Percentiles rank a stretch among this genome's conserved stretches.
Evolutionary conservation across 768 basidiomycete genomes (phyloP).

Genomic region (Candolleomyces efflorescens): DNA sequence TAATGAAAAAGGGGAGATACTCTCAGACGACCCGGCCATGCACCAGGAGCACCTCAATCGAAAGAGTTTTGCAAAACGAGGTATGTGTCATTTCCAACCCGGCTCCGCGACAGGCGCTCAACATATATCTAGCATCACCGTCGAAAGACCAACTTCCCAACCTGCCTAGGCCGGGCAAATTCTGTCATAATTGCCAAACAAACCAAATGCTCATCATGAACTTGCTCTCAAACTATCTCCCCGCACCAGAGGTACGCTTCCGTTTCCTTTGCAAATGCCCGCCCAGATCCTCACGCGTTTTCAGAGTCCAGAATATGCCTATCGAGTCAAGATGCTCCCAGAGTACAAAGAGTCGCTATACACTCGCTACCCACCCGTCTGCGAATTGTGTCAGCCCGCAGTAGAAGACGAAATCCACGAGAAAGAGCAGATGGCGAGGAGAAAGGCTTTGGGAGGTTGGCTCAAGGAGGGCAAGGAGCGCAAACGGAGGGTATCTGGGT

Average conservation of each 20-base stretch:
- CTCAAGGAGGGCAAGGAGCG: slow-evolving; percentile 60
- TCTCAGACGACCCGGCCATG: slow-evolving; percentile 88
- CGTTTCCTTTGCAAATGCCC: not conserved
- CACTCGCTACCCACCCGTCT: slow-evolving; percentile 84
- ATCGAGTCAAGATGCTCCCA: slow-evolving; percentile 58
- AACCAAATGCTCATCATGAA: slow-evolving; percentile 88
- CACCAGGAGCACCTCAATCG: slow-evolving; percentile 72
- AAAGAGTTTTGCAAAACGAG: slow-evolving; percentile 66
- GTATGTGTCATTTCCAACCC: slow-evolving; percentile 30
- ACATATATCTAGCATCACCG: slow-evolving; percentile 48
- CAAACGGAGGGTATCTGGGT: slow-evolving; percentile 44
- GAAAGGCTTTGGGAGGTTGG: slow-evolving; percentile 69
- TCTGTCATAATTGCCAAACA: slow-evolving; percentile 88
- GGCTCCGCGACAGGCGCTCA: not conserved
- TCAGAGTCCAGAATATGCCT: slow-evolving; percentile 70
- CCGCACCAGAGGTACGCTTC: slow-evolving; percentile 62
- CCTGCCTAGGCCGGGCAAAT: slow-evolving; percentile 54
- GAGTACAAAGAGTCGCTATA: slow-evolving; percentile 75
- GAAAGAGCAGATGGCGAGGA: slow-evolving; percentile 80
- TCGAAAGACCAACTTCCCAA: slow-evolving; percentile 67
- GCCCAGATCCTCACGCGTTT: slow-evolving; percentile 3
- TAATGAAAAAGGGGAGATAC: slow-evolving; percentile 67
- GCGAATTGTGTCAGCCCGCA: slow-evolving; percentile 64
- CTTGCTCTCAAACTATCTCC: slow-evolving; percentile 86
- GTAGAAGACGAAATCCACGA: slow-evolving; percentile 79